Base-by-base conservation (phyloP, 495 filamentous ascomycete genomes). In the Aspergillus carlsbadensis region DNA sequence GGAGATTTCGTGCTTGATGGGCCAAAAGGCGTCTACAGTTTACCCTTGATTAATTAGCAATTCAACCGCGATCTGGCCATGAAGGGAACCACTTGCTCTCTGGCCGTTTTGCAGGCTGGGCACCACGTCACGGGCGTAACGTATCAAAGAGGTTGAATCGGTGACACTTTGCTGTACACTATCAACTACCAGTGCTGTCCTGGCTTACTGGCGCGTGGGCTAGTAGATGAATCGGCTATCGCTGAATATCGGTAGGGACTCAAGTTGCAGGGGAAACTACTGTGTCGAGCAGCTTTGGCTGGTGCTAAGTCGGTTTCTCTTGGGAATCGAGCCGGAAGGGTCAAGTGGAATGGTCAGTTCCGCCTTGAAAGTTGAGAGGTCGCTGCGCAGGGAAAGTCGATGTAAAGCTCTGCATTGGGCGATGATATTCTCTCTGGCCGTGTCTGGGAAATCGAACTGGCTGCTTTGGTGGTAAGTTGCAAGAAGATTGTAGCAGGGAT, bases 351-450 rank as follows among this genome's bases (percentile, higher is more conserved):
- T 41, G 36, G 42, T 40, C 18, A 22, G 60, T 63, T 29, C 63
- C 63, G 50, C 58, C 63, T 58, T 65, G 63, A 34, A 60, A 58
- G 34, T 63, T 62, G 36, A 51, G 50, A 20, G 63, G 47, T 56
- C 54, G 54, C 45, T 65, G 60, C 50, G 59, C 60, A 33, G 56
- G 58, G 31, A 56, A 20, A 41, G 59, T 45, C 26, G 31, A 52
- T 59, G 21, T 54, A n/a, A 59, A 55, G 54, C 54, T 63, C 60
- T 65, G 65, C 61, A 67, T 67, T 58, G 58, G 61, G 60, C 47
- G 51, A 29, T 22, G 15, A 24, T 11, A 11, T 33, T 42, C 37
- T 58, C 29, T 33, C 6, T 21, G 34, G 29, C 31, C 20, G 15
- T 54, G 37, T 39, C 17, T 24, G 37, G 24, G 39, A n/a, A 53